Evolutionary conservation across 1,284 basidiomycete species (phyloP).

Genomic region (Gymnopus androsaceus): DNA sequence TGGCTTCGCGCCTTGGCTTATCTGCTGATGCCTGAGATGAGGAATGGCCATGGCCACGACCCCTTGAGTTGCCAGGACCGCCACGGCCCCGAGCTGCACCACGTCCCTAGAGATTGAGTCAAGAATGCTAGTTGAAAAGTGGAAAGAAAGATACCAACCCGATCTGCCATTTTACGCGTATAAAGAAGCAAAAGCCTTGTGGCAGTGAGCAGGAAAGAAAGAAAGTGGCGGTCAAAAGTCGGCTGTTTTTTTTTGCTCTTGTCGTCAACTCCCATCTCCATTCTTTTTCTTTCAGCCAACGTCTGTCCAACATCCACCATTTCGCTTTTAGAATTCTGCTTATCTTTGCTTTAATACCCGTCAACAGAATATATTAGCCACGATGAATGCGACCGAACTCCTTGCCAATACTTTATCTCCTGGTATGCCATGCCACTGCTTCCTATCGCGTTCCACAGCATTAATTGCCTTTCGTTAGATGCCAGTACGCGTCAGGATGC

Average conservation of each 20-base stretch:
- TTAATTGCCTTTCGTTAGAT: constrained; percentile 49
- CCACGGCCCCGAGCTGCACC: constrained; percentile 48
- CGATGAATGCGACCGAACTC: constrained; percentile 88
- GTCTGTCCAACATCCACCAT: constrained; percentile 16
- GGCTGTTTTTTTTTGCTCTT: constrained; percentile 11
- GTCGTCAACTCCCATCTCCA: constrained; percentile 15
- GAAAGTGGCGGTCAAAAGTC: constrained; percentile 2
- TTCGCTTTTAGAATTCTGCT: constrained; percentile 17
- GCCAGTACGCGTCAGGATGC: constrained; percentile 86
- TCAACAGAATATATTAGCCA: constrained; percentile 26
- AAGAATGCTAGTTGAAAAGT: constrained; percentile 30
- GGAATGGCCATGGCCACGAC: constrained; percentile 46
- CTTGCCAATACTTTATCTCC: constrained; percentile 89
- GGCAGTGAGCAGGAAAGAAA: constrained; percentile 13
- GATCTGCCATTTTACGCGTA: constrained; percentile 51
- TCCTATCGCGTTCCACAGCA: constrained; percentile 32
- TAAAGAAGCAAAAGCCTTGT: background rate
- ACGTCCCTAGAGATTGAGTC: constrained; percentile 49
- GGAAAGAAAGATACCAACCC: constrained; percentile 41
- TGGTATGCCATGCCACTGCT: constrained; percentile 57
- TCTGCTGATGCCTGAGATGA: constrained; percentile 58
- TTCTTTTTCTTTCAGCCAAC: constrained; percentile 10
- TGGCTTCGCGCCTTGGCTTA: constrained; percentile 92
- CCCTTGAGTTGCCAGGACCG: constrained; percentile 33
- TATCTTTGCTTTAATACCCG: constrained; percentile 20